Evolutionary conservation across 441 rosid genomes (phyloP).

Genomic region (Corymbia calophylla): DNA sequence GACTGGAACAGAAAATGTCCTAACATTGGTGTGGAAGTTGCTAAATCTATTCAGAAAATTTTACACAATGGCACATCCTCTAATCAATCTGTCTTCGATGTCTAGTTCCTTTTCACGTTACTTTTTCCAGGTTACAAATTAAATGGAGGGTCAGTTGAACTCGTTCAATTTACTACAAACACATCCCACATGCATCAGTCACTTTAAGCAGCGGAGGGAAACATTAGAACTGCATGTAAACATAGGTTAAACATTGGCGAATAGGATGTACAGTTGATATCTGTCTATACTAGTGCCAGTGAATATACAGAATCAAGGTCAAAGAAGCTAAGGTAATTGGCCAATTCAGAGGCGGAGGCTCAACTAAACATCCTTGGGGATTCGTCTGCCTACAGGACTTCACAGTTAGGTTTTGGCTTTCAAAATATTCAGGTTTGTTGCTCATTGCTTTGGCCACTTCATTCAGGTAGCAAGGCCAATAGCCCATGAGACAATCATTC

Average conservation of each 20-base stretch:
- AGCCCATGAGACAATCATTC: not conserved
- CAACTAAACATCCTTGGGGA: not conserved
- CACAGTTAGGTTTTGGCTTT: not conserved
- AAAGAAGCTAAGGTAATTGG: not conserved
- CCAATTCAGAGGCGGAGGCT: not conserved
- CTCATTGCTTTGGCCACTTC: not conserved
- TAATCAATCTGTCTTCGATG: not conserved
- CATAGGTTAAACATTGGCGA: not conserved
- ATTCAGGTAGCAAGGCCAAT: not conserved
- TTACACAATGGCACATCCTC: not conserved
- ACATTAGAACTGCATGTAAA: not conserved
- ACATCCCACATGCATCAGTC: not conserved
- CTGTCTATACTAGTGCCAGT: not conserved
- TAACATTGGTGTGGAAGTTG: not conserved
- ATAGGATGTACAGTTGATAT: not conserved
- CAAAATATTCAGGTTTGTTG: not conserved
- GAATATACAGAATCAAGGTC: not conserved
- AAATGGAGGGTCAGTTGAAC: not conserved
- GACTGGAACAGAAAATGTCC: not conserved
- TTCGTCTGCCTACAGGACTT: not conserved
- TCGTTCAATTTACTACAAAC: not conserved
- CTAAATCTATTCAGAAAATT: not conserved
- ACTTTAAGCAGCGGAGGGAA: not conserved
- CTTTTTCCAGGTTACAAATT: not conserved
- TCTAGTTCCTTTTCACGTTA: not conserved